These are phyloP conservation scores for Cenococcum geophilum DNA, from an alignment of 495 filamentous ascomycete genomes.

Conservation along the genomic window DNA sequence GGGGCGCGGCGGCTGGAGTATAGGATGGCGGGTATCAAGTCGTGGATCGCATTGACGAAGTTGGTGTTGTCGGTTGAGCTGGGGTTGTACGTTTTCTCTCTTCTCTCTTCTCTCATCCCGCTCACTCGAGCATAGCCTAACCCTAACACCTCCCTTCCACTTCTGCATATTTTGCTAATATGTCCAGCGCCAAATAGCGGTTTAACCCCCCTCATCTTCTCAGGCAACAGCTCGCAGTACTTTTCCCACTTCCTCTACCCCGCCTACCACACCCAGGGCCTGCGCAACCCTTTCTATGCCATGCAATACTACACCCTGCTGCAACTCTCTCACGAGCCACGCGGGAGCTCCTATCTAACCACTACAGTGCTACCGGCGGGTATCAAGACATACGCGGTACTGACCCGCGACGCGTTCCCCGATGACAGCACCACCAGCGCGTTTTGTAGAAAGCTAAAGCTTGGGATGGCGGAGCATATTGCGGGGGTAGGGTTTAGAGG, in stretches of 20 bases:
- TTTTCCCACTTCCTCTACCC: background rate
- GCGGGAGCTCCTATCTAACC: background rate
- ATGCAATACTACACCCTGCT: background rate
- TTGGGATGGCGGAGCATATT: background rate
- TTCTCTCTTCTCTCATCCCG: too few species aligned
- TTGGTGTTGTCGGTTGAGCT: background rate
- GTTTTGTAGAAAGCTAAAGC: background rate
- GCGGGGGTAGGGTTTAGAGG: background rate
- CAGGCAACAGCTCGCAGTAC: background rate
- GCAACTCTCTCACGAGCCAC: background rate
- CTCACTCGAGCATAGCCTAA: too few species aligned
- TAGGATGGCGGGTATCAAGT: background rate
- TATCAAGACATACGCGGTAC: background rate
- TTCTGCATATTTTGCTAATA: too few species aligned
- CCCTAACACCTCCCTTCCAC: too few species aligned
- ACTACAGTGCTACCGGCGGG: background rate
- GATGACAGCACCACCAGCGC: background rate
- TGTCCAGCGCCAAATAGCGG: too few species aligned
- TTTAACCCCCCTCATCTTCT: background rate
- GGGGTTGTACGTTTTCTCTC: background rate
- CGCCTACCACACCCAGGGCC: background rate
- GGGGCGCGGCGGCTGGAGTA: background rate
- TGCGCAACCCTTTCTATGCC: background rate
- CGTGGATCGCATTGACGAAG: background rate
- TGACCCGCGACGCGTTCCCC: background rate